Conservation (phyloP, 106 monocot species). For the Amphibolis antarctica region DNA sequence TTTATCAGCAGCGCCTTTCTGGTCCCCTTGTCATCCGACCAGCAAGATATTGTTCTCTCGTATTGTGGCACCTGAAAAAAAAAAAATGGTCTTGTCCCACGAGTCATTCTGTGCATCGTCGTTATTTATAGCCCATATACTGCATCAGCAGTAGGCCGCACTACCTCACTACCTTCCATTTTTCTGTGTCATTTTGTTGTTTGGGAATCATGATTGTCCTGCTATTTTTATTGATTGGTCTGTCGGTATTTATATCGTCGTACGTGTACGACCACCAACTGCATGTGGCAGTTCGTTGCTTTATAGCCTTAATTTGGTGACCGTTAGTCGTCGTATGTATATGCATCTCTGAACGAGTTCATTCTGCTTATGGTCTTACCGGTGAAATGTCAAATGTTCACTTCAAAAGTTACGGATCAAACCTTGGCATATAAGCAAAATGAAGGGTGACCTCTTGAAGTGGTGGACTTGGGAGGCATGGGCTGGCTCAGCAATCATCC, state of each 20-base stretch:
- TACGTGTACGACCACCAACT: neutral
- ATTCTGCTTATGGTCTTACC: neutral
- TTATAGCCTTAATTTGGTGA: no score
- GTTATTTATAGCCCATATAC: neutral
- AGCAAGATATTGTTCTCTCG: constrained; percentile 1
- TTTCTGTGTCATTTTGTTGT: neutral
- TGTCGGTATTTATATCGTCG: constrained; percentile 1
- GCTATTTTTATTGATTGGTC: constrained; percentile 1
- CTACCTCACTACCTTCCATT: neutral
- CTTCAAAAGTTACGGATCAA: neutral
- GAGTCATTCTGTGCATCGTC: neutral
- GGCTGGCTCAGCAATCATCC: neutral
- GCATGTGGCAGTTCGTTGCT: neutral
- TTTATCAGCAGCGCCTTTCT: no score
- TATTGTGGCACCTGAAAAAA: neutral
- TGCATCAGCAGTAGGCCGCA: no score
- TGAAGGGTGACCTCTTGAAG: no score
- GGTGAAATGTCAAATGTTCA: neutral
- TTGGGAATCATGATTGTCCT: neutral
- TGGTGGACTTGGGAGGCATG: no score
- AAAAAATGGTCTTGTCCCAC: neutral
- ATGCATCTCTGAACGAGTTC: constrained; percentile 5
- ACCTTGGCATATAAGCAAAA: no score
- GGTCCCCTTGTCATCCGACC: neutral
- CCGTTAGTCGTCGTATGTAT: neutral